Evolutionary conservation across 176 grass and related monocot species (phyloP), one percentile per base, ranked within the genome.

Genomic region (Phoenix roebelenii): DNA sequence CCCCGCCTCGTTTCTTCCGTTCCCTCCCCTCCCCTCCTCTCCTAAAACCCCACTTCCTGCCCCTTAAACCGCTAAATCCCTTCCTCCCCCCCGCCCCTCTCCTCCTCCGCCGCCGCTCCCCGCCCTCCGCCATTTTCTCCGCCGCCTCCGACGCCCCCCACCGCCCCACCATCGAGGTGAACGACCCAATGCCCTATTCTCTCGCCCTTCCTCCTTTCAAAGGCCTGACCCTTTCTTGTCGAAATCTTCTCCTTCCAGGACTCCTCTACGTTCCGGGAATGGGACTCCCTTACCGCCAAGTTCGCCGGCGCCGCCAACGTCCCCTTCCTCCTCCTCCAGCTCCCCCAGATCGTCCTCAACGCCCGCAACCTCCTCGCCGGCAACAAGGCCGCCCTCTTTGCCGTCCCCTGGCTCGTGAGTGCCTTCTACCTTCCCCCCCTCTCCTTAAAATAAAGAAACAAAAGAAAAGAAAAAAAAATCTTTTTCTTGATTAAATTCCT

Each of bases 311-410:
- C 62, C 26, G 92, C 92, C 64, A 97, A 97, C 70, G 22, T 83
- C 5, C 92, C 92, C 14, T 97, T 97, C 81, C 87, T 97, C 57
- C 92, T 97, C 54, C 92, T 97, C 19, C 92, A 97, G 81, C 78
- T 97, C 17, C 92, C 92, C 18, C 92, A 97, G 78, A 97, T 97
- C 71, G 54, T 97, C 56, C 92, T 97, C 72, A 97, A 97, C 70
- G 66, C 87, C 3, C 92, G 92, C 22, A 97, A 97, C 69, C 92
- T 97, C 65, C 62, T 91, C 64, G 71, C 83, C 23, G 92, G 92
- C 68, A 97, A 97, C 83, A 91, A 90, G 16, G 66, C 69, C 15
- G 92, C 87, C 26, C 87, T 97, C 55, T 97, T 85, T 61, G 92
- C 92, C 28, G 72, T 97, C 30, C 92, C 92, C 1, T 97, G 92